Evolutionary conservation across 2,329 filamentous ascomycete genomes (phyloP), one percentile per base, ranked within the genome.

Genomic region (Truncatella angustata): DNA sequence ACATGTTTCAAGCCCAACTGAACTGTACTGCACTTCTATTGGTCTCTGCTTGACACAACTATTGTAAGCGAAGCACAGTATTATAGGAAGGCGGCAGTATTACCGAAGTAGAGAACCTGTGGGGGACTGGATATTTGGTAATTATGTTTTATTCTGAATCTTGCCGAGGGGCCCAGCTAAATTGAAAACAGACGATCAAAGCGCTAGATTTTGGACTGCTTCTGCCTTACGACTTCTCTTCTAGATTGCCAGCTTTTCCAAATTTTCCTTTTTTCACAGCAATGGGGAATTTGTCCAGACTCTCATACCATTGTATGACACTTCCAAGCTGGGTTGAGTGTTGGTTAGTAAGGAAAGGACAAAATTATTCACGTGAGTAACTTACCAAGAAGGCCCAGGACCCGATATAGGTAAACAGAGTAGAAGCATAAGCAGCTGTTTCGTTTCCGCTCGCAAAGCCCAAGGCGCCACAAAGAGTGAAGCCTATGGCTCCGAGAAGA

Each of bases 401-500:
- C 4, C 75, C 76, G 61, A 76, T 69, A 53, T 77, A 78, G 2
- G 74, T 78, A 14, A 79, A 73, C 49, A 84, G 63, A 2, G 70
- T 70, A 11, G 73, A 69, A 39, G 80, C 72, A 56, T 80, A 80
- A 36, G 72, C 65, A 3, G 70, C 70, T 16, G 52, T 44, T 24
- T 66, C 68, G 50, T 71, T 65, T 21, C 62, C 67, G 6, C 62
- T 64, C 10, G 67, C 79, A 50, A 77, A 80, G 1, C 80, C 81
- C 26, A 84, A 61, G 2, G 76, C 80, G n/a, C 80, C 81, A 54
- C 79, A 83, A 0, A 84, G 69, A 4, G 81, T 86, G 61, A 87
- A 87, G 0, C 84, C 84, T 21, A 87, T 60, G 2, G 79, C 78
- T 1, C 85, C 85, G 18, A 87, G 69, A 2, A 86, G 64, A 58